Conservation (phyloP, 129 eudicot species). For the carrot (Daucus carota) region DNA sequence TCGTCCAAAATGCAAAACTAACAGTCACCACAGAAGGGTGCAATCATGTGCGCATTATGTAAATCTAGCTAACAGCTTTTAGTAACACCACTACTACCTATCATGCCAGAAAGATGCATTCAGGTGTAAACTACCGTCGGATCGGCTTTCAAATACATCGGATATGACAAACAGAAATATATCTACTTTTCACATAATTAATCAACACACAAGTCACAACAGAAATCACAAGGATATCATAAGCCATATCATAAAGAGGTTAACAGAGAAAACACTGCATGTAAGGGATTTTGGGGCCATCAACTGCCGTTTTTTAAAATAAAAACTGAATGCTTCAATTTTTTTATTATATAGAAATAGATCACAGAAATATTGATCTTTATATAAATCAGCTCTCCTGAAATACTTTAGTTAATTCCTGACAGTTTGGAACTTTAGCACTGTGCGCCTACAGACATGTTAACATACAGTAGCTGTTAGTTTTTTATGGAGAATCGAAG, state of each 20-base stretch:
- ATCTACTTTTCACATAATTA: neutral
- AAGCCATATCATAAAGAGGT: neutral
- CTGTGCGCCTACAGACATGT: neutral
- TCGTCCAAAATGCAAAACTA: neutral
- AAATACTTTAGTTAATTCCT: neutral
- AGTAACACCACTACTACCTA: neutral
- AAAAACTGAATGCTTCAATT: neutral
- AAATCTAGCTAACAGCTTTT: neutral
- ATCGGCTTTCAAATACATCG: neutral
- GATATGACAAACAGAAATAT: neutral
- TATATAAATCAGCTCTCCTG: neutral
- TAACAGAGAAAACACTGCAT: neutral
- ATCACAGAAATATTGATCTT: neutral
- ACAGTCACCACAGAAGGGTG: neutral
- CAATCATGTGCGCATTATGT: neutral
- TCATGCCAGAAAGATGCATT: neutral
- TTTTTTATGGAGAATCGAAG: too few species aligned
- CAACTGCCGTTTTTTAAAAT: neutral
- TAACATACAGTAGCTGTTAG: neutral
- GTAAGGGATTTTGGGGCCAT: neutral
- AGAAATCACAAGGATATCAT: neutral
- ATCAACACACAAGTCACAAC: neutral
- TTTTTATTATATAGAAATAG: neutral
- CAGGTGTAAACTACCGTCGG: neutral
- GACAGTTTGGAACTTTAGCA: neutral